Conservation (phyloP, 495 filamentous ascomycete species). For the Hyphodiscus hymeniophilus region DNA sequence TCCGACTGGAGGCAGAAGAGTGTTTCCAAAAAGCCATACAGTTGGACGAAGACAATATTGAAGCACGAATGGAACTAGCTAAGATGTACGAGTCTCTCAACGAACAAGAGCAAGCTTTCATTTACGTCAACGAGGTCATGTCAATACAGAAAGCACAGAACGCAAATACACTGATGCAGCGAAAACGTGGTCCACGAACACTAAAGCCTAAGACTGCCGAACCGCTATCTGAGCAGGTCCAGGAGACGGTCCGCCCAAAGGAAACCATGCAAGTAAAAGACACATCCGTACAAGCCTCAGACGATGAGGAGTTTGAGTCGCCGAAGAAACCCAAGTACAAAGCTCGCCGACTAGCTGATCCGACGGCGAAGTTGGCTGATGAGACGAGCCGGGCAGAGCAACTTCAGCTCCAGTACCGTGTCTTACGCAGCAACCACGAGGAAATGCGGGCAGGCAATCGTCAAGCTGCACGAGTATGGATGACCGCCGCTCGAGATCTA, state of each 20-base stretch:
- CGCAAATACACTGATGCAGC: constrained; percentile 20
- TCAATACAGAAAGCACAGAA: constrained; percentile 34
- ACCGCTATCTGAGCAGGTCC: neutral
- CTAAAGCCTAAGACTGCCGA: constrained; percentile 13
- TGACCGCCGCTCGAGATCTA: constrained; percentile 64
- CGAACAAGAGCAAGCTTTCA: constrained; percentile 62
- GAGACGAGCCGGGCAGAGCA: constrained; percentile 30
- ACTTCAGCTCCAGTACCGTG: constrained; percentile 48
- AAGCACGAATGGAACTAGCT: constrained; percentile 66
- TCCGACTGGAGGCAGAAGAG: constrained; percentile 60
- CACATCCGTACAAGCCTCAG: too few species aligned
- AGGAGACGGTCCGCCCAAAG: neutral
- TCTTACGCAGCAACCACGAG: constrained; percentile 43
- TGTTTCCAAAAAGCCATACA: constrained; percentile 65
- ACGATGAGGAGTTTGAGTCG: too few species aligned
- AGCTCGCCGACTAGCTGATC: constrained; percentile 1
- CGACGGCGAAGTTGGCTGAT: neutral
- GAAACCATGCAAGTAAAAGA: constrained; percentile 6
- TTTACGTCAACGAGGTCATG: constrained; percentile 65
- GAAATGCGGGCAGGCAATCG: constrained; percentile 41
- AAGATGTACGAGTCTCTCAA: constrained; percentile 69
- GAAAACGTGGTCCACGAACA: constrained; percentile 31
- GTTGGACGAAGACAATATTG: constrained; percentile 56
- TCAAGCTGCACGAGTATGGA: constrained; percentile 54
- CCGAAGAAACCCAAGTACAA: neutral